Conservation (phyloP, 2,329 filamentous ascomycete species). For the Hymenoscyphus occultus region DNA sequence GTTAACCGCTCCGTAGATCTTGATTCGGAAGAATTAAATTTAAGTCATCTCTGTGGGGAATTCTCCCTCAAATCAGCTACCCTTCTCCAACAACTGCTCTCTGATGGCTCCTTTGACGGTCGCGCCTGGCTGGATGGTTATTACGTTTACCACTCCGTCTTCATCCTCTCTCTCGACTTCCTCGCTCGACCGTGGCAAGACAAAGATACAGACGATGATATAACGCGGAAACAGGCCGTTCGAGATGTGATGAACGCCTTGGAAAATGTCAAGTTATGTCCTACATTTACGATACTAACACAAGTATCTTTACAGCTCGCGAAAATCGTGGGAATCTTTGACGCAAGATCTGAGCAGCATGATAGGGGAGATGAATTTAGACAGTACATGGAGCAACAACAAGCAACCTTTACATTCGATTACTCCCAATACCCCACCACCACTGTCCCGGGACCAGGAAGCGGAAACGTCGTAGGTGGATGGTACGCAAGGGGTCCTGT, state of each 20-base stretch:
- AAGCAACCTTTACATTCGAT: conserved; percentile 23
- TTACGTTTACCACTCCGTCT: conserved; percentile 33
- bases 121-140: conserved; percentile 33
- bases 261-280: conserved; percentile 29
- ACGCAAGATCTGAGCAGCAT: conserved; percentile 19
- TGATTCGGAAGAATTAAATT: conserved; percentile 28
- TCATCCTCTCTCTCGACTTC: conserved; percentile 34
- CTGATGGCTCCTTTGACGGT: conserved; percentile 30
- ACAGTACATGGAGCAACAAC: conserved; percentile 27
- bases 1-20: conserved; percentile 28
- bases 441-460: not conserved
- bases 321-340: conserved; percentile 35
- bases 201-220: conserved; percentile 31
- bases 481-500: conserved; percentile 31
- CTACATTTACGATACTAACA: conserved; percentile 32
- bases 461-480: conserved; percentile 20
- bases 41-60: conserved; percentile 29
- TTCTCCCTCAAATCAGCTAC: conserved; percentile 27
- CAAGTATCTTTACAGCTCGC: conserved; percentile 33
- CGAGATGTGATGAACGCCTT: conserved; percentile 30
- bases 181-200: conserved; percentile 32
- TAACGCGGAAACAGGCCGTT: conserved; percentile 28
- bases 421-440: conserved; percentile 16
- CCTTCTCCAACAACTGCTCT: conserved; percentile 28
- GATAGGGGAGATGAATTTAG: conserved; percentile 24